Evolutionary conservation across 1,284 basidiomycete species (phyloP).

Genomic region (Clitocybe nebularis): DNA sequence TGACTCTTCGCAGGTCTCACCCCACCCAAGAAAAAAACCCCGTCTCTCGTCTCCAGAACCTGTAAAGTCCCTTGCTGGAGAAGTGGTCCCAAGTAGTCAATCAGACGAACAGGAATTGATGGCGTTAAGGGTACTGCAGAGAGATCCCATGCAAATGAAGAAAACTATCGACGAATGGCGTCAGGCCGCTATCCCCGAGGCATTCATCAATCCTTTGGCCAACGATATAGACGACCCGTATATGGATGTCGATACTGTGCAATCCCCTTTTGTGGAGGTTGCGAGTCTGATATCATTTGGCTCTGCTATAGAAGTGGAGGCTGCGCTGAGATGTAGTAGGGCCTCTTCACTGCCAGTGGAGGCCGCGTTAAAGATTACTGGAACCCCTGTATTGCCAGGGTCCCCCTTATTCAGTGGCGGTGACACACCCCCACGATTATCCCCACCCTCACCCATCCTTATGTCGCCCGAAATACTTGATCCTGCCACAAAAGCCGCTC

Average conservation of each 20-base stretch:
- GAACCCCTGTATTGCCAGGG: slow-evolving; percentile 1
- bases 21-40: slow-evolving; percentile 28
- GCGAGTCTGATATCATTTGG: neutral
- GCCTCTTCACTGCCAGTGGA: slow-evolving; percentile 1
- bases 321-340: neutral
- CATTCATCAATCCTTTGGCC: slow-evolving; percentile 7
- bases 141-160: slow-evolving; percentile 28
- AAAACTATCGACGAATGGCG: slow-evolving; percentile 42
- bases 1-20: slow-evolving; percentile 13
- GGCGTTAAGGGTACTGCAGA: slow-evolving; percentile 18
- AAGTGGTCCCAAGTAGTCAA: slow-evolving; percentile 62
- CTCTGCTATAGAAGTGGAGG: neutral
- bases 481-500: slow-evolving; percentile 44
- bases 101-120: slow-evolving; percentile 59
- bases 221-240: slow-evolving; percentile 8
- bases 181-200: slow-evolving; percentile 19
- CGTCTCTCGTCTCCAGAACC: slow-evolving; percentile 30
- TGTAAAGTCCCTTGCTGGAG: slow-evolving; percentile 14
- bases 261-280: slow-evolving; percentile 1
- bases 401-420: slow-evolving; percentile 4
- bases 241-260: slow-evolving; percentile 8
- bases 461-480: slow-evolving; percentile 36
- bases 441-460: slow-evolving; percentile 11
- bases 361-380: neutral
- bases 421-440: slow-evolving; percentile 7